phyloP scores from a whole-genome alignment of 306 rosid genomes.

The Ceratonia siliqua region DNA sequence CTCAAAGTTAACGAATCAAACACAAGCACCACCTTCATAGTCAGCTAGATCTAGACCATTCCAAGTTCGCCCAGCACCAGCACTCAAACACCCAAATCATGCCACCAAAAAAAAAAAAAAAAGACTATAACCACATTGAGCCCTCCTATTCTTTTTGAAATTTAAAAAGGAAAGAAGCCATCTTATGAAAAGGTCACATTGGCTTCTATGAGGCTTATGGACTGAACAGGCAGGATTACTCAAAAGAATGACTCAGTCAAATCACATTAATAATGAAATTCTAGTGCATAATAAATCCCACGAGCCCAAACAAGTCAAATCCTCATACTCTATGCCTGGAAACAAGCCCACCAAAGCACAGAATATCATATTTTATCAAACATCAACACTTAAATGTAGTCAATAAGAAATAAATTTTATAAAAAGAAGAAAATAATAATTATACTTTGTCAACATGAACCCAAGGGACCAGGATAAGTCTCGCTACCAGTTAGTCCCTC shows the following conservation, averaged over 20 bases:
- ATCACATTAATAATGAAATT: neutral
- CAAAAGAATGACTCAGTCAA: neutral
- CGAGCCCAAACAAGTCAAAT: slow-evolving; percentile 4
- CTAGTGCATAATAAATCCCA: neutral
- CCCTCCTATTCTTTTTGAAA: neutral
- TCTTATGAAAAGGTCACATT: neutral
- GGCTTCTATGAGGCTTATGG: neutral
- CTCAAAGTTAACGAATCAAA: neutral
- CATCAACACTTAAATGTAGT: neutral
- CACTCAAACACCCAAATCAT: neutral
- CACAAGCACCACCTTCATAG: neutral
- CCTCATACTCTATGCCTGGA: neutral
- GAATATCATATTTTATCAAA: neutral
- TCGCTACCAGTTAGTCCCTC: neutral
- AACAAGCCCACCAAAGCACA: neutral
- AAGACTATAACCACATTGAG: neutral
- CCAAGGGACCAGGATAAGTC: neutral
- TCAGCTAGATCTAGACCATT: slow-evolving; percentile 22
- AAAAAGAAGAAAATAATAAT: neutral
- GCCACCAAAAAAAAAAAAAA: neutral
- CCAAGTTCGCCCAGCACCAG: neutral
- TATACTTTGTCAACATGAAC: neutral
- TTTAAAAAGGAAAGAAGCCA: neutral
- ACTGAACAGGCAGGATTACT: neutral
- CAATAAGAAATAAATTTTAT: neutral